Conservation (phyloP, 306 rosid species). For the Delonix regia region DNA sequence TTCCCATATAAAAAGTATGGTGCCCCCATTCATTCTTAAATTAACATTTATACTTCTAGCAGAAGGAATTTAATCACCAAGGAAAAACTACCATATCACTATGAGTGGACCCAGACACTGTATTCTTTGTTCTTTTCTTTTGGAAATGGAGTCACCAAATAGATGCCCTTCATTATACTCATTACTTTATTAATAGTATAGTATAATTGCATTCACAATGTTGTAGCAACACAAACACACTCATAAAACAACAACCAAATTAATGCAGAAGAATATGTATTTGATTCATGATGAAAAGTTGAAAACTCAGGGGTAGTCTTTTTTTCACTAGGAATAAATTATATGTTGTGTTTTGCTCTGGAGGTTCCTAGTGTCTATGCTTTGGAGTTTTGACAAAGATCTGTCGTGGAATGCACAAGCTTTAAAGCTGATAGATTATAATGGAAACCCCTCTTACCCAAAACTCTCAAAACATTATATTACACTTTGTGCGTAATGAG, state of each 20-base stretch:
- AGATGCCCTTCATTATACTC: conserved; percentile 16
- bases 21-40: conserved; percentile 40
- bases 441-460: neutral
- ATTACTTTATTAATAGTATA: neutral
- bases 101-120: conserved; percentile 23
- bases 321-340: neutral
- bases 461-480: neutral
- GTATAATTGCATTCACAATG: conserved; percentile 13
- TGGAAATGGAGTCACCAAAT: conserved; percentile 44
- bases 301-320: neutral
- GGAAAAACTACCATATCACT: neutral
- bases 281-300: neutral
- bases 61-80: conserved; percentile 30
- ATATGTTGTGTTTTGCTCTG: neutral
- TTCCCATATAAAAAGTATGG: conserved; percentile 29
- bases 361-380: neutral
- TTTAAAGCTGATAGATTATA: neutral
- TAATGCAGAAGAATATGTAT: neutral
- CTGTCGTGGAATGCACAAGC: conserved; percentile 21
- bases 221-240: conserved; percentile 1
- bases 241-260: neutral
- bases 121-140: conserved; percentile 26
- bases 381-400: neutral
- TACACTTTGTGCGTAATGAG: neutral
- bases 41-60: conserved; percentile 26